These are phyloP conservation scores for Karstenula rhodostoma DNA, from an alignment of 2,329 filamentous ascomycete species.

Conservation along the genomic window DNA sequence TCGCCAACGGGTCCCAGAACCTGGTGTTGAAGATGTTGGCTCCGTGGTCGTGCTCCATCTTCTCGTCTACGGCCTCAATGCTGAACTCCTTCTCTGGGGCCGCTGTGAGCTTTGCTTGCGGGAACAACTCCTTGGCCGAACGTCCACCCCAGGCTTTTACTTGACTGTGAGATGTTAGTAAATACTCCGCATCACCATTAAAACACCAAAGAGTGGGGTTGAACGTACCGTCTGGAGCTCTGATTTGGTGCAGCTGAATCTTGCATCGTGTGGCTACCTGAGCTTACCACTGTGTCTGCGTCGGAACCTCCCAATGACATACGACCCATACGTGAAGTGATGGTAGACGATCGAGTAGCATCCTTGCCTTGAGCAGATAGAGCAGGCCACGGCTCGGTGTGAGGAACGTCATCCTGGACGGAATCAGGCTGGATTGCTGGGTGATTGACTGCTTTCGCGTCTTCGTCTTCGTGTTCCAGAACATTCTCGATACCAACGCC, in stretches of 20 bases:
- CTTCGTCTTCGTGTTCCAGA: conserved; percentile 24
- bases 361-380: conserved; percentile 24
- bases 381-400: conserved; percentile 28
- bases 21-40: conserved; percentile 51
- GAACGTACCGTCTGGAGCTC: background rate
- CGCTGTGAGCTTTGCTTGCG: conserved; percentile 41
- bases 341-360: conserved; percentile 4
- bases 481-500: conserved; percentile 27
- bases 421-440: conserved; percentile 36
- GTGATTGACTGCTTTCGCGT: conserved; percentile 29
- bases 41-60: conserved; percentile 36
- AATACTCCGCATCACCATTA: background rate
- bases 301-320: conserved; percentile 31
- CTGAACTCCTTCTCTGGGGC: conserved; percentile 37
- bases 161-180: conserved; percentile 16
- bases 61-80: conserved; percentile 36
- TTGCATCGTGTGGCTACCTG: background rate
- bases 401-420: conserved; percentile 6
- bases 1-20: conserved; percentile 60
- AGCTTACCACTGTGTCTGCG: conserved; percentile 20
- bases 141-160: conserved; percentile 34
- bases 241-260: background rate
- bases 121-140: conserved; percentile 46
- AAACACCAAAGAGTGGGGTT: background rate
- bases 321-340: conserved; percentile 20